A percentile compares a stretch with the other conserved stretches of the same genome.
These are phyloP conservation scores for Podospora australis DNA, from an alignment of 495 filamentous ascomycete species.

Conservation along the genomic window DNA sequence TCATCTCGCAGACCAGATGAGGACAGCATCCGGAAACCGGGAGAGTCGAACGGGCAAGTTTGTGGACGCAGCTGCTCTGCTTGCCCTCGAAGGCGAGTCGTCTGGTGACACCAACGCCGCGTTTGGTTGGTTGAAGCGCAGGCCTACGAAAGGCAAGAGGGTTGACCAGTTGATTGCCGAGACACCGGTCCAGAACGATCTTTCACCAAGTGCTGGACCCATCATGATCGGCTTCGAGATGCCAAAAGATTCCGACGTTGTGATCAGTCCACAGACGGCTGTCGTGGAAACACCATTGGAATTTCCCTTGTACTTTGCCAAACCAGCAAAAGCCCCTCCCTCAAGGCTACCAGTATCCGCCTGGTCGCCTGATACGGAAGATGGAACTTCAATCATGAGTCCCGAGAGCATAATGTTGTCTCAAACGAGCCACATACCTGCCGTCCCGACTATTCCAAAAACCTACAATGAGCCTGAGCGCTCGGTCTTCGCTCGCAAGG, in stretches of 20 bases:
- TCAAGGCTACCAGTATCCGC: slow-evolving; percentile 57
- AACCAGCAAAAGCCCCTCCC: slow-evolving; percentile 51
- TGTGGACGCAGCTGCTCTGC: slow-evolving; percentile 44
- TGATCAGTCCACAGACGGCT: slow-evolving; percentile 47
- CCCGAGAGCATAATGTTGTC: slow-evolving; percentile 25
- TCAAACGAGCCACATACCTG: slow-evolving; percentile 44
- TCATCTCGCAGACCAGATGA: slow-evolving; percentile 21
- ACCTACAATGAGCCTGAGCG: slow-evolving; percentile 8
- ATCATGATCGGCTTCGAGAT: slow-evolving; percentile 77
- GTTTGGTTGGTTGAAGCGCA: slow-evolving; percentile 39
- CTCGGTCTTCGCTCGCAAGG: neutral
- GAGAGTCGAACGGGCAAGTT: slow-evolving; percentile 35
- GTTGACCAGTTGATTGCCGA: slow-evolving; percentile 17
- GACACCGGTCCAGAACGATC: slow-evolving; percentile 33
- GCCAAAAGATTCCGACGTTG: slow-evolving; percentile 50
- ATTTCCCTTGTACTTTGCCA: slow-evolving; percentile 27
- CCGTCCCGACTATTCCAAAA: slow-evolving; percentile 46
- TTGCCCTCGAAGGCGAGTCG: slow-evolving; percentile 40
- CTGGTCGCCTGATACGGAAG: slow-evolving; percentile 52
- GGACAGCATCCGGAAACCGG: slow-evolving; percentile 6
- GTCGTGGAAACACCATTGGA: slow-evolving; percentile 35
- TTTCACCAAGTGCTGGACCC: slow-evolving; percentile 69
- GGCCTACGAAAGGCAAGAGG: slow-evolving; percentile 26
- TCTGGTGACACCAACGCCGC: slow-evolving; percentile 34
- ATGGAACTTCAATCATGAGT: slow-evolving; percentile 2